phyloP scores from a whole-genome alignment of 257 asterid species.

The Nicotiana noctiflora region DNA sequence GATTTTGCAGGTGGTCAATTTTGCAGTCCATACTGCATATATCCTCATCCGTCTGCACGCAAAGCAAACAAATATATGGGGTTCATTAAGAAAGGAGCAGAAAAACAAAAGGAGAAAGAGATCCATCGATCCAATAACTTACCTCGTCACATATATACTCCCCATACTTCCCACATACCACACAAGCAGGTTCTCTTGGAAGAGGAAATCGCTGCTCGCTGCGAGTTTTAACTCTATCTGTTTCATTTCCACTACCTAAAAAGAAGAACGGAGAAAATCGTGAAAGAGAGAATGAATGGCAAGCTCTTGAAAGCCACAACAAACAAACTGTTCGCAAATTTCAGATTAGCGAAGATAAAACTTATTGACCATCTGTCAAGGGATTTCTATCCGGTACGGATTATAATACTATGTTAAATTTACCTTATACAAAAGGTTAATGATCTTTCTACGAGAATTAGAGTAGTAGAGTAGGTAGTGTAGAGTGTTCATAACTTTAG shows the following conservation, averaged over 20 bases:
- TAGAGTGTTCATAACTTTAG: too few relatives aligned
- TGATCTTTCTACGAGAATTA: too few relatives aligned
- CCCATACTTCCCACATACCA: conserved; percentile 77
- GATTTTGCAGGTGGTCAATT: conserved; percentile 46
- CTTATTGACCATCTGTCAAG: neutral
- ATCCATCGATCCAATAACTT: conserved; percentile 13
- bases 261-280: conserved; percentile 13
- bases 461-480: too few relatives aligned
- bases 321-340: neutral
- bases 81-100: conserved; percentile 1
- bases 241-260: conserved; percentile 33
- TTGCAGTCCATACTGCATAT: conserved; percentile 88
- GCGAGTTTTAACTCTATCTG: conserved; percentile 44
- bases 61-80: conserved; percentile 14
- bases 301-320: neutral
- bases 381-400: neutral
- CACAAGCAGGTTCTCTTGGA: conserved; percentile 78
- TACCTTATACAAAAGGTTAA: too few relatives aligned
- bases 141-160: conserved; percentile 89
- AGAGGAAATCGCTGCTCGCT: conserved; percentile 70
- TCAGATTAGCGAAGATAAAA: neutral
- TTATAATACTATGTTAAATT: neutral
- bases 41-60: conserved; percentile 66
- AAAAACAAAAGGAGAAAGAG: neutral
- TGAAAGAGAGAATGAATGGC: neutral